Conservation (phyloP, 305 asterid species). For the Ajuga reptans region DNA sequence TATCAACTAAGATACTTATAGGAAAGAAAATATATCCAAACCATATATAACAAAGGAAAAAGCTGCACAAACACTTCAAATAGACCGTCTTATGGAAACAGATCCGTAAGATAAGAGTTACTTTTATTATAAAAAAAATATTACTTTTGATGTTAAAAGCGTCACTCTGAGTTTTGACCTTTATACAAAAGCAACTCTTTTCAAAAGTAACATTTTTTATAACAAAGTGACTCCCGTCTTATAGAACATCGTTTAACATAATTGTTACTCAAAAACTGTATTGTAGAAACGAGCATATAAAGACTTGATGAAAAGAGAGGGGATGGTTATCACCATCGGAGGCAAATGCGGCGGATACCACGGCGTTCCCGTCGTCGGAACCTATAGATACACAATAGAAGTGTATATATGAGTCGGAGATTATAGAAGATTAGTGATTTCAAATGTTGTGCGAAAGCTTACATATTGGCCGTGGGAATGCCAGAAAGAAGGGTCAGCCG, state of each 20-base stretch:
- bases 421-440: not conserved
- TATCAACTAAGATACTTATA: not conserved
- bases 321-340: constrained; percentile 28
- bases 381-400: constrained; percentile 16
- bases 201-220: too few relatives aligned
- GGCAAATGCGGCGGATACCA: constrained; percentile 37
- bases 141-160: too few relatives aligned
- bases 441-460: constrained; percentile 15
- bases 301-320: constrained; percentile 1
- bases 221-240: too few relatives aligned
- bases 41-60: not conserved
- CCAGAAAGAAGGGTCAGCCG: constrained; percentile 49
- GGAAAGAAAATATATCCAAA: not conserved
- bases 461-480: constrained; percentile 39
- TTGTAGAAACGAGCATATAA: not conserved
- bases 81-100: too few relatives aligned
- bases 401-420: not conserved
- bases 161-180: too few relatives aligned
- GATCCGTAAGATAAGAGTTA: too few relatives aligned
- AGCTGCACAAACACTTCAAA: too few relatives aligned
- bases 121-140: too few relatives aligned
- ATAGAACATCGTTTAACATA: too few relatives aligned
- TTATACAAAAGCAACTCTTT: too few relatives aligned
- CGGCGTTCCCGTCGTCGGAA: constrained; percentile 37
- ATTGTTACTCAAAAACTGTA: too few relatives aligned